These are phyloP conservation scores for Fusarium sp. DNA, from an alignment of 2,329 filamentous ascomycete species.

Conservation along the genomic window DNA sequence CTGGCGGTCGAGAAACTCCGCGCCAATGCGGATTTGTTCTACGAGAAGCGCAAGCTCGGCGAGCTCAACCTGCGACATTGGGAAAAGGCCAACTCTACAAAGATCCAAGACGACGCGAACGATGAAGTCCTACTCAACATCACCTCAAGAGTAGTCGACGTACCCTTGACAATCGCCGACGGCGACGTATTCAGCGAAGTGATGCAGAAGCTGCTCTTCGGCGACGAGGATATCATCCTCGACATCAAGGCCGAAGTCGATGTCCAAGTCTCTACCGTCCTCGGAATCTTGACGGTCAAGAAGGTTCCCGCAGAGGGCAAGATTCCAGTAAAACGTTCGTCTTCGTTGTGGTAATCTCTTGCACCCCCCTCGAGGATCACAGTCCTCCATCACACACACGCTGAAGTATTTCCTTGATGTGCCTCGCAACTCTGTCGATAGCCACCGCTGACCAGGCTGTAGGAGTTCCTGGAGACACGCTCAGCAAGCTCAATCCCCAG, in stretches of 20 bases:
- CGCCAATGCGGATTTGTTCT: constrained; percentile 84
- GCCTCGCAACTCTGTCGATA: constrained; percentile 36
- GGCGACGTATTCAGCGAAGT: constrained; percentile 82
- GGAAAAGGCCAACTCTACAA: constrained; percentile 87
- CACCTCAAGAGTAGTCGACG: constrained; percentile 79
- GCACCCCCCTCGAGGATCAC: constrained; percentile 43
- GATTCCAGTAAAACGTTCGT: constrained; percentile 95
- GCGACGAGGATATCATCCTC: constrained; percentile 75
- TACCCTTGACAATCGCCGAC: constrained; percentile 86
- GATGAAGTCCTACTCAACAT: constrained; percentile 77
- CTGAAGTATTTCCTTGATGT: constrained; percentile 47
- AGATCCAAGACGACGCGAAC: constrained; percentile 65
- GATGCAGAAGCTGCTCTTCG: constrained; percentile 84
- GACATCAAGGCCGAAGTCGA: constrained; percentile 84
- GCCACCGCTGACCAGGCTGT: constrained; percentile 50
- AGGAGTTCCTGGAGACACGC: constrained; percentile 70
- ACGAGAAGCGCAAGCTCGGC: constrained; percentile 82
- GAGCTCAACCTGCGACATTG: constrained; percentile 82
- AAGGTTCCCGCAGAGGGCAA: constrained; percentile 87
- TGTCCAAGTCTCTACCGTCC: constrained; percentile 81
- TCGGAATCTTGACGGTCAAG: constrained; percentile 85
- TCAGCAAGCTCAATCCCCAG: constrained; percentile 67
- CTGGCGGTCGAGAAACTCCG: constrained; percentile 82
- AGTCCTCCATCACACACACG: constrained; percentile 34
- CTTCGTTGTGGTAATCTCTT: constrained; percentile 59